Conservation (phyloP, 2,329 filamentous ascomycete genomes). For the Ophiosphaerella korrae region DNA sequence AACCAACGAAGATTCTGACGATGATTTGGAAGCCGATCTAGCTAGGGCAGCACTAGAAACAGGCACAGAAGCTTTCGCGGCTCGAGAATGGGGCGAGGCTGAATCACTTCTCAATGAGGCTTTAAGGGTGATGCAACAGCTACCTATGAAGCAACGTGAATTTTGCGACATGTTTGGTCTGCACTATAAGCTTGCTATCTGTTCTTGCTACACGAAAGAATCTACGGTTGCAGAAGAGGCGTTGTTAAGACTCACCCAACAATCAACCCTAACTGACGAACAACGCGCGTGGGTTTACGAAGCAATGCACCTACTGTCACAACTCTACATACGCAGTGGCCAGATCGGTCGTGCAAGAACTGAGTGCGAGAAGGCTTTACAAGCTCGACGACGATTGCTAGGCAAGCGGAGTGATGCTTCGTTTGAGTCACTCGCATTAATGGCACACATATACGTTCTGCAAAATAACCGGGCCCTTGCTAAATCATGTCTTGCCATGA, state of each 20-base stretch:
- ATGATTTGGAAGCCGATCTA: slow-evolving; percentile 32
- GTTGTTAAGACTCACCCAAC: slow-evolving; percentile 23
- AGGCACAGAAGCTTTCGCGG: slow-evolving; percentile 28
- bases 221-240: slow-evolving; percentile 23
- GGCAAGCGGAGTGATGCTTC: slow-evolving; percentile 31
- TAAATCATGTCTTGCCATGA: slow-evolving; percentile 28
- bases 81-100: slow-evolving; percentile 28
- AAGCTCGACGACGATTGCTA: slow-evolving; percentile 27
- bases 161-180: slow-evolving; percentile 32
- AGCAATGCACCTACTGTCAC: slow-evolving; percentile 31
- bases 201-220: slow-evolving; percentile 29
- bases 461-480: slow-evolving; percentile 25
- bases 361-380: slow-evolving; percentile 33
- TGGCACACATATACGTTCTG: slow-evolving; percentile 32
- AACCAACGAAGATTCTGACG: slow-evolving; percentile 20
- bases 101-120: slow-evolving; percentile 33
- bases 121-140: slow-evolving; percentile 26
- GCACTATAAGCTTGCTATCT: slow-evolving; percentile 35
- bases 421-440: slow-evolving; percentile 35
- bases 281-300: slow-evolving; percentile 21
- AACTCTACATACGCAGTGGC: slow-evolving; percentile 26
- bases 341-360: slow-evolving; percentile 26
- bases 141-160: slow-evolving; percentile 18
- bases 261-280: slow-evolving; percentile 17
- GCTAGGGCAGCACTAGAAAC: slow-evolving; percentile 31